phyloP scores from a whole-genome alignment of 2,329 filamentous ascomycete species.

The Aspergillus glaucus region DNA sequence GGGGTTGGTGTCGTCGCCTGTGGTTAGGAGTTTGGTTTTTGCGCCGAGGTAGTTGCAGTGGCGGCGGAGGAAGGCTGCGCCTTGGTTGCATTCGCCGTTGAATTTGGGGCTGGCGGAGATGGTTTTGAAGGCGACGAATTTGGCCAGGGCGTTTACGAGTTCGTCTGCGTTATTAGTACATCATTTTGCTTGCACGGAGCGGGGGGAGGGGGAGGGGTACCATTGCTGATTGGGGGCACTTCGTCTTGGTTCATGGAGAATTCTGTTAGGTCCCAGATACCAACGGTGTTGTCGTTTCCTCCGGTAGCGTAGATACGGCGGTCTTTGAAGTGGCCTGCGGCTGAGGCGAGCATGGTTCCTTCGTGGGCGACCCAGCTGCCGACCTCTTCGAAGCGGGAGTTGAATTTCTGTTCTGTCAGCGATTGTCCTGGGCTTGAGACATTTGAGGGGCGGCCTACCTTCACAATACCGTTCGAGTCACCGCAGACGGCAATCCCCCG shows the following conservation, averaged over 20 bases:
- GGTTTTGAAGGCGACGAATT: constrained; percentile 88
- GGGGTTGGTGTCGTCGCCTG: constrained; percentile 73
- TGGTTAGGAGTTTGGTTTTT: constrained; percentile 82
- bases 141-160: constrained; percentile 64
- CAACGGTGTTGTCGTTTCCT: constrained; percentile 83
- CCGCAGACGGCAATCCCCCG: constrained; percentile 82
- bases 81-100: constrained; percentile 84
- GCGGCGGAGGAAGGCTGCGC: constrained; percentile 81
- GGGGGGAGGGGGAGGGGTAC: constrained; percentile 32
- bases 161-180: constrained; percentile 41
- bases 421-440: not conserved
- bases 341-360: constrained; percentile 80
- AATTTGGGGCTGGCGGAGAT: constrained; percentile 82
- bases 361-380: constrained; percentile 76
- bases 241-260: constrained; percentile 43
- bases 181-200: not conserved
- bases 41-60: constrained; percentile 91
- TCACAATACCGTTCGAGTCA: constrained; percentile 79
- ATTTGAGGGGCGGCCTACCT: constrained; percentile 49
- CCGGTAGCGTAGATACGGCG: constrained; percentile 88
- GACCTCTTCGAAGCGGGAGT: constrained; percentile 75
- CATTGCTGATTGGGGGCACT: constrained; percentile 51
- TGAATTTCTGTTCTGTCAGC: constrained; percentile 53
- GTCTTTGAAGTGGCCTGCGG: constrained; percentile 61
- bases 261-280: constrained; percentile 74